Percentiles rank a stretch among this genome's conserved stretches.
phyloP scores from a whole-genome alignment of 176 grass and related monocot genomes.

The Echinochloa phyllopogon region DNA sequence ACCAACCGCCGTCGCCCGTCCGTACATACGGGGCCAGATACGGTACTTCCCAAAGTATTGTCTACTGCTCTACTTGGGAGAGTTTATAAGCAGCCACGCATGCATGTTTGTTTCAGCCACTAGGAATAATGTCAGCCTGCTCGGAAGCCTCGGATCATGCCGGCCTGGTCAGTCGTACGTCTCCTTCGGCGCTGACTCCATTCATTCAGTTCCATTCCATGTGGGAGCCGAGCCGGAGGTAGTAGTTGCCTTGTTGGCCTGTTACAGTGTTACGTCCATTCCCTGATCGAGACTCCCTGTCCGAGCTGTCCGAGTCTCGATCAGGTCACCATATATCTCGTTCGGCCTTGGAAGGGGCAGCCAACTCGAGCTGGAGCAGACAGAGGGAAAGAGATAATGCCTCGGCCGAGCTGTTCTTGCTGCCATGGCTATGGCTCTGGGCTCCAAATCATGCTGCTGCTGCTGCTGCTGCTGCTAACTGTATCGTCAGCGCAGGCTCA shows the following conservation, averaged over 20 bases:
- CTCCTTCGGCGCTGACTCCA: background rate
- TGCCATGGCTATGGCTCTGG: conserved; percentile 30
- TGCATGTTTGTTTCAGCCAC: background rate
- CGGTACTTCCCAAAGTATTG: too few species aligned
- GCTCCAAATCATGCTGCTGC: background rate
- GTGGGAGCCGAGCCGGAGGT: background rate
- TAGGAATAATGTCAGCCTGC: background rate
- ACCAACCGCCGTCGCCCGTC: background rate
- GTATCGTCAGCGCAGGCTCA: conserved; percentile 34
- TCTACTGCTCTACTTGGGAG: too few species aligned
- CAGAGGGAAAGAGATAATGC: conserved; percentile 2
- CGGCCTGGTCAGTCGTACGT: background rate
- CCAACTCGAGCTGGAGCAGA: background rate
- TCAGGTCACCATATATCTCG: background rate
- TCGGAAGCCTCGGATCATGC: background rate
- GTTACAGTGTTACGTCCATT: too few species aligned
- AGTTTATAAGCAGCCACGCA: background rate
- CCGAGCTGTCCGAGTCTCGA: background rate
- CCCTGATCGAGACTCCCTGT: too few species aligned
- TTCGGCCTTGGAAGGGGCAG: too few species aligned
- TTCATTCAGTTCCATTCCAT: background rate
- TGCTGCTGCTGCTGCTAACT: background rate
- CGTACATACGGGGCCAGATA: too few species aligned
- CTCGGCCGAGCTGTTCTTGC: background rate
- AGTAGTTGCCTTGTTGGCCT: background rate